Conservation (phyloP, 345 rosid genomes). For the Eucalyptus cladocalyx region DNA sequence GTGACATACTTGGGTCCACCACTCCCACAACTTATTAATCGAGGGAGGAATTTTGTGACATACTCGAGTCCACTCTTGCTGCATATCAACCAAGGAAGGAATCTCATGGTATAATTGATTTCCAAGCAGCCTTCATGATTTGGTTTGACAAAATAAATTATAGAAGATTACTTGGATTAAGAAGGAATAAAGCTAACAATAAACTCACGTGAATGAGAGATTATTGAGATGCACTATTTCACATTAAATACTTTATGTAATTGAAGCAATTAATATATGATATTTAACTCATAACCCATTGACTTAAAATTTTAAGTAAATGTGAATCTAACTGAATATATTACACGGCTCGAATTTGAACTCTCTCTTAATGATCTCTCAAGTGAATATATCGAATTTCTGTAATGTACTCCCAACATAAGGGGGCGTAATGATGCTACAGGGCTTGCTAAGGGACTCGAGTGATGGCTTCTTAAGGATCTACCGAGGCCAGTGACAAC, state of each 20-base stretch:
- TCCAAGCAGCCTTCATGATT: neutral
- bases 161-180: neutral
- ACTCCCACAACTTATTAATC: neutral
- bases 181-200: neutral
- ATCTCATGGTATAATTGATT: neutral
- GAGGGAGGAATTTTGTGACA: neutral
- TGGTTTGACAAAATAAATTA: neutral
- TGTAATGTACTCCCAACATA: neutral
- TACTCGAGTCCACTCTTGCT: neutral
- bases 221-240: neutral
- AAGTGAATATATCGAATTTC: rapidly evolving
- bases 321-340: rapidly evolving
- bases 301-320: neutral
- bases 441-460: rapidly evolving
- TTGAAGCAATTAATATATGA: no score
- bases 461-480: neutral
- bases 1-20: neutral
- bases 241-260: neutral
- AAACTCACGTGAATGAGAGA: neutral
- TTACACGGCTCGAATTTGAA: neutral
- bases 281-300: no score
- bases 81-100: neutral
- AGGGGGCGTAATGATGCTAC: rapidly evolving
- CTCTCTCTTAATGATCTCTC: rapidly evolving
- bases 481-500: neutral